Base-by-base conservation (phyloP, 768 basidiomycete species). In the Postia placenta region DNA sequence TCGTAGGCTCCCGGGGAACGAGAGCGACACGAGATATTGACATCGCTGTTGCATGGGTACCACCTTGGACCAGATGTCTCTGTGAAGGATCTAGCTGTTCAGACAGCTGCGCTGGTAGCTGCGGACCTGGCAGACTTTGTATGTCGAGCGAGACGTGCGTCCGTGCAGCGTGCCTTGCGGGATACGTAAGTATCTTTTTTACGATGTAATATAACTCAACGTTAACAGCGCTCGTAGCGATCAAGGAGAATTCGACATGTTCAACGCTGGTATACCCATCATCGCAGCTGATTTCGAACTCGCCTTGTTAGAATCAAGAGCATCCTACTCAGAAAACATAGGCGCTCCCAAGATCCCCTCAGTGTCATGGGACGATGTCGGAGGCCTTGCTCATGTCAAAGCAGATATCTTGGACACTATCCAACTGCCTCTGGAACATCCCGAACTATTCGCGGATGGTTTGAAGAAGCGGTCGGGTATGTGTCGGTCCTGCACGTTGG, bases 341-440 rank as follows among this genome's bases (percentile, higher is more conserved):
- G 95, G 94, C n/a, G 92, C 92, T 22, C 96, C 96, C 0, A 93
- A 87, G 56, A 99, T 99, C 28, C 96, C 96, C 1, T 86, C 76
- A 54, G 93, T 99, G 0, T 78, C 86, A 0, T 99, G 96, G 96
- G 92, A 97, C 64, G 96, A 99, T 63, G 87, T 99, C 11, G 96
- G 96, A 23, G 96, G 96, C 3, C 70, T 99, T 11, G 83, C 81
- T 2, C 69, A 74, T 51, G 91, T 96, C 50, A 98, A 97, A 64
- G 67, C 79, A 30, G 95, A 97, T 57, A 97, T 99, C 47, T 69
- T 98, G 50, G 95, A 99, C 60, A 99, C 94, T 17, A 89, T 97
- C 38, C 92, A 96, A 60, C 71, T 97, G 2, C 94, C 94, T 0
- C 67, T 97, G 17, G 87, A 93, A 41, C 81, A 88, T 62, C 92